Base-by-base conservation (phyloP, 257 asterid species). In the Ballota nigra region DNA sequence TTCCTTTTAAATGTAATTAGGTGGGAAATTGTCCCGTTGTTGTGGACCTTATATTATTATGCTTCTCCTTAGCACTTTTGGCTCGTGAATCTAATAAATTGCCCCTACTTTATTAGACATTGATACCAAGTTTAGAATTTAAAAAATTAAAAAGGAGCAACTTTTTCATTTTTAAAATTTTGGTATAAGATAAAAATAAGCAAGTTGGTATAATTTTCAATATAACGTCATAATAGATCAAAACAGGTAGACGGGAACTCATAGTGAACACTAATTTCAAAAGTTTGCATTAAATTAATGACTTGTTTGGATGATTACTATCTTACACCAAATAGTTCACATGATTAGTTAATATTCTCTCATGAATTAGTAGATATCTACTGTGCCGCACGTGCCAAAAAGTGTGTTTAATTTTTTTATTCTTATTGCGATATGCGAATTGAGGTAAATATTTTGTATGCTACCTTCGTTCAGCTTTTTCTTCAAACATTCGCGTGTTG, bases 81-180 rank as follows among this genome's bases (percentile, higher is more conserved):
- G 43, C 67, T 43, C 76, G 75, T 71, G 77, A 77, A 57, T 33
- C n/a, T 31, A 70, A 33, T 31, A 13, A 34, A 59, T 19, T 72
- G 78, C 45, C 62, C 28, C 45, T 7, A 73, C 76, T 67, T 73
- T 73, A 65, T 33, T 68, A 68, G 65, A 78, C 82, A 73, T n/a
- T 52, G 69, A 13, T 68, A 26, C 58, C 68, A 76, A 43, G 15
- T 29, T 41, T 53, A 52, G 9, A 73, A 61, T 51, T 51, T 9
- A 67, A 60, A 72, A 4, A 2, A 6, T 4, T 22, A 16, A 12
- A 34, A 24, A 29, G 12, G 5, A 29, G 4, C 20, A 19, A n/a
- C 31, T 13, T 15, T 45, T 77, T 28, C 38, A 16, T 28, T 38
- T 69, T 6, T 5, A 26, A 26, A 26, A 52, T 0, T 53, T 20